phyloP scores from a whole-genome alignment of 805 yeast genomes.

The Saturnispora saitoi region DNA sequence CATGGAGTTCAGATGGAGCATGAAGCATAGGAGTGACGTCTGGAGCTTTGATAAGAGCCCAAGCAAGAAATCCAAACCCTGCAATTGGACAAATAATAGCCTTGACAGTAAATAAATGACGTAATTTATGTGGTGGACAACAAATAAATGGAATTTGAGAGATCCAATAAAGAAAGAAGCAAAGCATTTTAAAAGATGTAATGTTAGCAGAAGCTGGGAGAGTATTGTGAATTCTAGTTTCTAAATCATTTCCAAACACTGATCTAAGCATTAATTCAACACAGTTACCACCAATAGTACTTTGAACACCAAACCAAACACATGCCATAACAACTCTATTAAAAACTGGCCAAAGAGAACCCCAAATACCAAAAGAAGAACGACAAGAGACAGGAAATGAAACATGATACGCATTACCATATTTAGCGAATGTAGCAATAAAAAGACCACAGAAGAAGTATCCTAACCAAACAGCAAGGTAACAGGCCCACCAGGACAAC shows the following conservation, averaged over 20 bases:
- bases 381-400: slow-evolving; percentile 40
- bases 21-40: slow-evolving; percentile 20
- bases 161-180: slow-evolving; percentile 37
- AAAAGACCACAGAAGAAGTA: slow-evolving; percentile 27
- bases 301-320: slow-evolving; percentile 40
- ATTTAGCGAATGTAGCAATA: slow-evolving; percentile 39
- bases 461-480: slow-evolving; percentile 16
- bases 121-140: slow-evolving; percentile 36
- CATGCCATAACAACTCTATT: slow-evolving; percentile 37
- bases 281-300: slow-evolving; percentile 40
- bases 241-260: slow-evolving; percentile 24
- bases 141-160: slow-evolving; percentile 33
- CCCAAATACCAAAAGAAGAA: slow-evolving; percentile 39
- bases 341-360: slow-evolving; percentile 35
- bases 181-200: slow-evolving; percentile 35
- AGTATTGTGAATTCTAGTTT: slow-evolving; percentile 29
- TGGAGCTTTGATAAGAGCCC: slow-evolving; percentile 24
- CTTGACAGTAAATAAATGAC: slow-evolving; percentile 18
- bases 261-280: slow-evolving; percentile 30
- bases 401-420: slow-evolving; percentile 42
- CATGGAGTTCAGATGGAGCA: slow-evolving; percentile 13
- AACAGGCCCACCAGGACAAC: slow-evolving; percentile 16
- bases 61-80: slow-evolving; percentile 21
- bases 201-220: slow-evolving; percentile 32
- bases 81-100: slow-evolving; percentile 21